Base-by-base conservation (phyloP, 352 stramenopile species). In the Blastocystis sp. region DNA sequence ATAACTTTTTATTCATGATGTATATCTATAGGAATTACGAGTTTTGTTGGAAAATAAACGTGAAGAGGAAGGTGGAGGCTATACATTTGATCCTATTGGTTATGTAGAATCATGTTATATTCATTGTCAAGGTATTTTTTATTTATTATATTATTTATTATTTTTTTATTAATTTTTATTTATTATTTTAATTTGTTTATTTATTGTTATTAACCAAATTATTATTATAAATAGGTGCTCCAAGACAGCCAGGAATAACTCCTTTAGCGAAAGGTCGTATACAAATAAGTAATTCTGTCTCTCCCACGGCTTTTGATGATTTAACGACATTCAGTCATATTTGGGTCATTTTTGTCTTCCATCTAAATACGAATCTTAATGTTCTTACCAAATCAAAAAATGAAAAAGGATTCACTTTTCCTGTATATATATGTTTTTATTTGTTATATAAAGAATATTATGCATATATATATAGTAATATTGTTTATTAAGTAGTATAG, bases 321-420 rank as follows among this genome's bases (percentile, higher is more conserved):
- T 67, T 88, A 5, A 74, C 82, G 52, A 72, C 84, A 62, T 88
- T 84, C 65, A 83, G 75, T 55, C 80, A 88, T 62, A 42, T 84
- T 13, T 88, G 80, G 80, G 77, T 88, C n/a, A 66, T 88, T 46
- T 88, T 88, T 32, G 76, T 84, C 44, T 88, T 88, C 64, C 80
- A 88, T 39, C 76, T 84, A 58, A 88, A 88, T 71, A 88, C 80
- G 4, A 88, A 88, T 55, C 43, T 79, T 44, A 83, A 80, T 64
- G 83, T 40, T 21, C 33, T 59, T 10, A 36, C 28, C 13, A 46
- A 43, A 47, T 59, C 49, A 24, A 19, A 7, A 5, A 67, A 32
- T 13, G 58, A 65, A 9, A 43, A 52, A 9, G 49, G 49, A 10
- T 23, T 59, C 1, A 59, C 49, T 3, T 59, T 59, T 3, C 49